phyloP scores from a whole-genome alignment of 306 rosid genomes.

The Mimosa bimucronata region DNA sequence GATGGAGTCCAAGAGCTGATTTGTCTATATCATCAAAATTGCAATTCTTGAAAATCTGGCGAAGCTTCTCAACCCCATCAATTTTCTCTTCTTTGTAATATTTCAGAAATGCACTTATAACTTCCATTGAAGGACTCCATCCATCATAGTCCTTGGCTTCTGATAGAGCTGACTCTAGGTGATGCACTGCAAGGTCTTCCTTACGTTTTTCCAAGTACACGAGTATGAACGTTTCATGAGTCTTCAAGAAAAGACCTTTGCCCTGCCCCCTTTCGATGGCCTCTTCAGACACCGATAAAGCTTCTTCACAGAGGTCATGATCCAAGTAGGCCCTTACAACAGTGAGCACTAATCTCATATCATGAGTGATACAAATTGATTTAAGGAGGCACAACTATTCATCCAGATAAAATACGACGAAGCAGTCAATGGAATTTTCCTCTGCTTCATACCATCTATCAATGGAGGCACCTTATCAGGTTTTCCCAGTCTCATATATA shows the following conservation, averaged over 20 bases:
- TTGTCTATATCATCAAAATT: constrained; percentile 59
- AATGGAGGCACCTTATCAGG: constrained; percentile 58
- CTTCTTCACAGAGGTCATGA: constrained; percentile 64
- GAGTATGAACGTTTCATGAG: constrained; percentile 61
- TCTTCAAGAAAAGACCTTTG: constrained; percentile 55
- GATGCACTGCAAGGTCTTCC: constrained; percentile 56
- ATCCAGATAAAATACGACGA: constrained; percentile 68
- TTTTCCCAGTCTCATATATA: constrained; percentile 65
- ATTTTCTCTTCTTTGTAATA: constrained; percentile 67
- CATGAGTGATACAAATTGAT: constrained; percentile 55
- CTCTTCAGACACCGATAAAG: constrained; percentile 50
- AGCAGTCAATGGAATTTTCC: constrained; percentile 46
- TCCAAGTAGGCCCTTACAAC: constrained; percentile 61
- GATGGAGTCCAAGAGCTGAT: no score
- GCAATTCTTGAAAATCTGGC: constrained; percentile 57
- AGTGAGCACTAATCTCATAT: constrained; percentile 51
- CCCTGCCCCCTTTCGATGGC: constrained; percentile 47
- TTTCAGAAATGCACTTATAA: constrained; percentile 54
- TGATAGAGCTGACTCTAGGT: constrained; percentile 53
- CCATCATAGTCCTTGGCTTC: constrained; percentile 42
- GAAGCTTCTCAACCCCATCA: constrained; percentile 60
- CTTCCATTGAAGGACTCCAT: constrained; percentile 55
- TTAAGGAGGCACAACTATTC: constrained; percentile 59
- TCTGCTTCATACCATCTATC: constrained; percentile 61
- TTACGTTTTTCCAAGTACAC: constrained; percentile 50